These are phyloP conservation scores for Ceriops tagal DNA, from an alignment of 345 rosid genomes.

Conservation along the genomic window DNA sequence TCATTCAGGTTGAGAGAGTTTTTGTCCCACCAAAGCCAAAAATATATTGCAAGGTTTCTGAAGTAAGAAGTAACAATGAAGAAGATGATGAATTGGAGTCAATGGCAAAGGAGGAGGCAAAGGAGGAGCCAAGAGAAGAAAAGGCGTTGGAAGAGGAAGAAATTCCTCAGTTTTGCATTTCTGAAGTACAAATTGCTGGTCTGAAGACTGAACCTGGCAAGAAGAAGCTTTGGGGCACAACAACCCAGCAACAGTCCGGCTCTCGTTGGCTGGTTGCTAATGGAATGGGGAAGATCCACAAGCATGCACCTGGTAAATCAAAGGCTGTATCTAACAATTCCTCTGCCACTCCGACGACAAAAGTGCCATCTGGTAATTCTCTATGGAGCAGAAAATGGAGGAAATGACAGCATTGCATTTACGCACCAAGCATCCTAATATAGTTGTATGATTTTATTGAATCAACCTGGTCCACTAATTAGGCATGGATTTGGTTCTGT, in stretches of 20 bases:
- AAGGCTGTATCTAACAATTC: conserved; percentile 41
- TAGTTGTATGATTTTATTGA: conserved; percentile 23
- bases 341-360: conserved; percentile 34
- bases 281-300: conserved; percentile 91
- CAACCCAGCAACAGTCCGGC: conserved; percentile 76
- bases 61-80: conserved; percentile 41
- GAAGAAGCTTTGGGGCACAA: conserved; percentile 69
- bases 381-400: conserved; percentile 13
- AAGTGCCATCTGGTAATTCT: conserved; percentile 51
- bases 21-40: conserved; percentile 83
- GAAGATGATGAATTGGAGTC: conserved; percentile 45
- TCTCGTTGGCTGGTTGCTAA: conserved; percentile 90
- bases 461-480: no score
- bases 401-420: conserved; percentile 53
- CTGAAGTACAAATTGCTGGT: conserved; percentile 85
- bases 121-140: conserved; percentile 40
- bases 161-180: conserved; percentile 60
- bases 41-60: conserved; percentile 65
- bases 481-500: no score
- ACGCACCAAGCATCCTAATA: conserved; percentile 55
- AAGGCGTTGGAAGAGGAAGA: conserved; percentile 44
- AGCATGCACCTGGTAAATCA: conserved; percentile 51
- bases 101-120: conserved; percentile 19
- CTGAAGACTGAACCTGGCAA: conserved; percentile 58
- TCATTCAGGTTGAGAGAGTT: conserved; percentile 91